Base-by-base conservation (phyloP, 1,284 basidiomycete species). In the Malassezia vespertilionis region DNA sequence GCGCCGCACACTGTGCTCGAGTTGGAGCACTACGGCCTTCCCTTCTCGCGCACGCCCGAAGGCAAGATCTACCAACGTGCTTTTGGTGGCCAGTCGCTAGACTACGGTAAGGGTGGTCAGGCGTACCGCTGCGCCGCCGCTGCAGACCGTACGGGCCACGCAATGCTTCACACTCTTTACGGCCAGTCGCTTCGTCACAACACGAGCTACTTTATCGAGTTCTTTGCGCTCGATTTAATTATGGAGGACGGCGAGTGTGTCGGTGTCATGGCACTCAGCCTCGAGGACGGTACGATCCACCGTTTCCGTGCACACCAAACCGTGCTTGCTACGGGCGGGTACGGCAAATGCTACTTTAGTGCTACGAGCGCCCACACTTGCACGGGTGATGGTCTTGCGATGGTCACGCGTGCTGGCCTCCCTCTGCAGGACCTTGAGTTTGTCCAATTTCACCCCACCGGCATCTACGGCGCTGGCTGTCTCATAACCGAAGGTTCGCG, bases 201-300 rank as follows among this genome's bases (percentile, higher is more conserved):
- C 78, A 97, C 93, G 72, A 93, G 96, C 75, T 99, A 95, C 76
- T 97, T 99, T 78, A 96, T 99, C 74, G 93, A 99, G 74, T 99
- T 90, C 76, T 97, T 99, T 73, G 93, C 91, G 53, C 54, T 68
- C 37, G 91, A 97, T 74, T 77, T 97, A 53, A 89, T 97, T 73
- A 96, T 97, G 93, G 80, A 96, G 73, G 88, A 86, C 60, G 93
- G 90, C 68, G 87, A 95, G 75, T 97, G 93, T 76, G 91, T 99
- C 54, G 93, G 93, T 77, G 91, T 99, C 46, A 87, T 96, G 64
- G 93, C 93, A 9, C 78, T 96, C 61, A 97, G 96, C 78, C 89
- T 95, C 85, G 93, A 99, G 76, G 93, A 97, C 69, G 93, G 93
- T 53, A 97, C 93, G 17, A 81, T 99, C 31, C 93, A 97, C 74